A percentile compares a stretch with the other conserved stretches of the same genome.
Conservation (phyloP, 352 stramenopile species). For the Blastocystis sp. region DNA sequence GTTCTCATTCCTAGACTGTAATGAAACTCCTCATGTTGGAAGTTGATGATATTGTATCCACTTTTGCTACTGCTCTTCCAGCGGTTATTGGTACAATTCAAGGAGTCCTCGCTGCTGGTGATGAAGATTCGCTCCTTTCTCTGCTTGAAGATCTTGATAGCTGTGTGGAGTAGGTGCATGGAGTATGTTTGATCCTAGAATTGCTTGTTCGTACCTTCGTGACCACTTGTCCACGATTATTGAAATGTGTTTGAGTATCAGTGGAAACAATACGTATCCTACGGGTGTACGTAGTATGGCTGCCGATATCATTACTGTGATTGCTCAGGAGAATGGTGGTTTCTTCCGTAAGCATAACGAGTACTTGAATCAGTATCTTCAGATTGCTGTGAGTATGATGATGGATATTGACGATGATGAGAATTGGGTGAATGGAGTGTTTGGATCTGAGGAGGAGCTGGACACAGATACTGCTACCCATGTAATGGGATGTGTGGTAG, state of each 20-base stretch:
- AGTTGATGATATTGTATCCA: background rate
- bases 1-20: background rate
- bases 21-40: slow-evolving; percentile 29
- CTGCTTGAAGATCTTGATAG: slow-evolving; percentile 39
- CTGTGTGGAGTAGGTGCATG: background rate
- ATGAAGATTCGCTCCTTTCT: slow-evolving; percentile 19
- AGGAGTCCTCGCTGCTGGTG: background rate
- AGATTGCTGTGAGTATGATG: slow-evolving; percentile 16
- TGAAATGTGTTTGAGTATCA: slow-evolving; percentile 36
- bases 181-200: background rate
- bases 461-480: background rate
- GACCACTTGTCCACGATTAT: slow-evolving; percentile 2
- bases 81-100: background rate
- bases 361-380: slow-evolving; percentile 16
- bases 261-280: background rate
- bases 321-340: slow-evolving; percentile 20
- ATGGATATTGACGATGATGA: slow-evolving; percentile 34
- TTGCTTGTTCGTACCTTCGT: background rate
- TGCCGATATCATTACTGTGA: slow-evolving; percentile 25
- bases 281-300: background rate
- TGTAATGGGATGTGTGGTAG: slow-evolving; percentile 6
- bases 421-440: slow-evolving; percentile 6
- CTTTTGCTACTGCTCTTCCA: background rate
- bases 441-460: slow-evolving; percentile 38
- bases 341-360: slow-evolving; percentile 19